These are phyloP conservation scores for Syzygium malaccense DNA, from an alignment of 441 rosid species.

Conservation along the genomic window DNA sequence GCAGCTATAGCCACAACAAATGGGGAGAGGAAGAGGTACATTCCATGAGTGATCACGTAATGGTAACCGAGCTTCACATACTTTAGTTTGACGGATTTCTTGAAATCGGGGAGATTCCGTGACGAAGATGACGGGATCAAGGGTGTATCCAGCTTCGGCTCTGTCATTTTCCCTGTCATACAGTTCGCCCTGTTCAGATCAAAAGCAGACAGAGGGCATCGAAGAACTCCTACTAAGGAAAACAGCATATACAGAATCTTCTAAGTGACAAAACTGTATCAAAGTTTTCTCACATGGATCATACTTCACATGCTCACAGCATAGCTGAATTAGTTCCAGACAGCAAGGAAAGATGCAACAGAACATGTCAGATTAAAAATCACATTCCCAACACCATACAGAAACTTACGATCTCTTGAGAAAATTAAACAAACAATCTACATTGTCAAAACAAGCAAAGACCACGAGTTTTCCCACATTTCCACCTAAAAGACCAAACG, in stretches of 20 bases:
- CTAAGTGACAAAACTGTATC: not conserved
- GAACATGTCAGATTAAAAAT: not conserved
- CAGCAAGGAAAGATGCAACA: not conserved
- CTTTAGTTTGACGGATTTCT: constrained; percentile 43
- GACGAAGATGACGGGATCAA: constrained; percentile 16
- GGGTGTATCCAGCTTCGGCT: constrained; percentile 10
- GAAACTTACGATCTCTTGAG: not conserved
- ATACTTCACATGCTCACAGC: not conserved
- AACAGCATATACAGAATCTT: not conserved
- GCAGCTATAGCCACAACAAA: constrained; percentile 29
- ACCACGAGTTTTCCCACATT: not conserved
- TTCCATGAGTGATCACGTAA: constrained; percentile 52
- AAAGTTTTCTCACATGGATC: not conserved
- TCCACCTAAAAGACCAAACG: not conserved
- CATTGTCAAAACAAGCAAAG: not conserved
- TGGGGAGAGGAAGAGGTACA: constrained; percentile 45
- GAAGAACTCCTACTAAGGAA: not conserved
- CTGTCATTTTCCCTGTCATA: constrained; percentile 20
- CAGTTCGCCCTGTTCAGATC: not conserved
- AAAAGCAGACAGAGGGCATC: not conserved
- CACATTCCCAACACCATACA: not conserved
- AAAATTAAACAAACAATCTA: not conserved
- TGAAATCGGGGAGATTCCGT: constrained; percentile 45
- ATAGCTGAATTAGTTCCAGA: not conserved
- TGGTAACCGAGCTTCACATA: constrained; percentile 59